phyloP scores from a whole-genome alignment of 495 filamentous ascomycete species.

The Clavariopsis aquatica region DNA sequence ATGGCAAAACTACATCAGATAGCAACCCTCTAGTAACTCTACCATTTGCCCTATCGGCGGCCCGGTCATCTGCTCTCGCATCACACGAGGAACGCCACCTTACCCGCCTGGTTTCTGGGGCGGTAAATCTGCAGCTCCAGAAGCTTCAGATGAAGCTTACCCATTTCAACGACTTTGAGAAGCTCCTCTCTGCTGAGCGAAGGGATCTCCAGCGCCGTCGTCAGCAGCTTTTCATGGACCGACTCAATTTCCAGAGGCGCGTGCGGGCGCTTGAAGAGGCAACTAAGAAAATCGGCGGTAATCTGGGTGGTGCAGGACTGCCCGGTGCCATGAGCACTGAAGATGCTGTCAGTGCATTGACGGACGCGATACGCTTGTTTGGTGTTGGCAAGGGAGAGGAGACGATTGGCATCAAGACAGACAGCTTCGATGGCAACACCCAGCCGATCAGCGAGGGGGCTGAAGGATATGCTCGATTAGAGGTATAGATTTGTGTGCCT shows the following conservation, averaged over 20 bases:
- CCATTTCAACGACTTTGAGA: slow-evolving; percentile 95
- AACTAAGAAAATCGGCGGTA: slow-evolving; percentile 32
- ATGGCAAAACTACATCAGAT: slow-evolving; percentile 3
- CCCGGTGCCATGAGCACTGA: slow-evolving; percentile 25
- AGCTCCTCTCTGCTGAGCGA: slow-evolving; percentile 84
- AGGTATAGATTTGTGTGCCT: slow-evolving; percentile 16
- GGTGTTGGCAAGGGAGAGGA: slow-evolving; percentile 37
- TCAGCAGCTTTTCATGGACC: slow-evolving; percentile 90
- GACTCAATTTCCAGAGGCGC: slow-evolving; percentile 83
- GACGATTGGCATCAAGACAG: slow-evolving; percentile 28
- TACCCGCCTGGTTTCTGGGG: slow-evolving; percentile 82
- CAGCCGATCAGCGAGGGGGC: slow-evolving; percentile 21
- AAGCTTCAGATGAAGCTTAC: slow-evolving; percentile 64
- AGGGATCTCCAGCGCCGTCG: slow-evolving; percentile 87
- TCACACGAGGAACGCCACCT: slow-evolving; percentile 96
- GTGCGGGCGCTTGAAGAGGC: slow-evolving; percentile 78
- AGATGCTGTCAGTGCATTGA: slow-evolving; percentile 29
- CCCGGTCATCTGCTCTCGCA: slow-evolving; percentile 80
- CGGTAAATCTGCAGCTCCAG: slow-evolving; percentile 64
- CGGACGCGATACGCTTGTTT: slow-evolving; percentile 31
- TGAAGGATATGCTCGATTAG: slow-evolving; percentile 28
- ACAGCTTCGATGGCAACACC: slow-evolving; percentile 18
- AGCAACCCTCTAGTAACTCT: slow-evolving; percentile 63
- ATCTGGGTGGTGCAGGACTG: slow-evolving; percentile 22
- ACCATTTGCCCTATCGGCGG: slow-evolving; percentile 80